Evolutionary conservation across 176 grass and related monocot species (phyloP), one percentile per base, ranked within the genome.

Genomic region (Thalia dealbata): DNA sequence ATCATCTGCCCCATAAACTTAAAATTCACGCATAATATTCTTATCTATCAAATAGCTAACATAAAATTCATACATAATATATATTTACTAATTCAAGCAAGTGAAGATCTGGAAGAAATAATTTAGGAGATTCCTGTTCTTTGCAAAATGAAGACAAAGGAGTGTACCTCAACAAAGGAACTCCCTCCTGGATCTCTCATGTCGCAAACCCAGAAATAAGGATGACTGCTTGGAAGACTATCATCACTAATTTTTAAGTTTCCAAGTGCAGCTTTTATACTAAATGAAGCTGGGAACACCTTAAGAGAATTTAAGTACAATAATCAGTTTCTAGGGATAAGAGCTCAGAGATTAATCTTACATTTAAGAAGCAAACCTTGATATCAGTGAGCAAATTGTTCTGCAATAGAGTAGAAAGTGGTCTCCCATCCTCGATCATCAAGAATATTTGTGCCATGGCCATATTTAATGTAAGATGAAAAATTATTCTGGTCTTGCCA

Each of bases 201-300:
- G 78, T 96, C 93, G 82, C 93, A 96, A 74, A 89, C 84, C 93
- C 93, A 96, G 82, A 87, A 96, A 73, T 96, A 96, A 68, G 87
- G 80, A 81, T 96, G 89, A 63, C 52, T 86, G 55, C 79, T 80
- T 72, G 42, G 44, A 70, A 96, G 89, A 80, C 78, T 96, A 71
- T 92, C 86, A 82, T 96, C 93, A 69, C 93, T 96, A 90, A 96
- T 92, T 81, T 96, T 96, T 81, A 96, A 84, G 73, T 96, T 96
- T 78, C 93, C 93, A 81, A 96, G 93, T 73, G 93, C 93, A 80
- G 93, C 93, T 77, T 96, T 92, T 89, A 96, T 88, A 76, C 81
- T 84, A 84, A 92, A 96, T 65, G 93, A 96, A 6, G 80, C 90
- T 56, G 89, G 86, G 70, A 88, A 90, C 72, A 96, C 93, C 93